Base-by-base conservation (phyloP, 768 basidiomycete species). In the Collybia mongolica region DNA sequence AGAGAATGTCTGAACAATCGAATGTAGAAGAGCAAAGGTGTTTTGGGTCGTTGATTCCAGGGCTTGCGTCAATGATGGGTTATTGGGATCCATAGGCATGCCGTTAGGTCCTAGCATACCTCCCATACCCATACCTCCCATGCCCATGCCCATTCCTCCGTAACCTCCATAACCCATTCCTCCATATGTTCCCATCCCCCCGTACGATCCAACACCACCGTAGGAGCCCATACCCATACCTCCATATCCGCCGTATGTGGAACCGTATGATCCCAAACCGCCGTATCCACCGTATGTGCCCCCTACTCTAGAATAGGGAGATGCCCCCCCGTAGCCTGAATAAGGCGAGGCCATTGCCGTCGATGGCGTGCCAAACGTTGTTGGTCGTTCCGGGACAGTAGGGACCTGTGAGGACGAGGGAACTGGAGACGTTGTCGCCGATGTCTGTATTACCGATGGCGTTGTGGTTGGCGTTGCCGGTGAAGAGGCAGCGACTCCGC, bases 1-100 rank as follows among this genome's bases (percentile, higher is more conserved):
- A 0, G 85, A 79, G 70, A 98, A 96, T 3, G 95, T 97, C 60
- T 93, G 90, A 39, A 99, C 96, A 64, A 99, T 88, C 9, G 90
- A 91, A 59, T 98, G 94, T 23, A 99, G 76, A 49, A 99, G 84
- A 23, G 88, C 79, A 62, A 99, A 99, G 2, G 96, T 98, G 49
- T 90, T 87, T 47, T 90, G 87, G 1, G 96, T 99, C 8, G 91
- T 89, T 5, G 83, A 66, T 71, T 97, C 93, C 53, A 98, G 86
- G 0, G 90, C 84, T 61, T 94, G 92, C 0, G 93, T 86, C 50
- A 98, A 83, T 5, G 84, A 82, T 0, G 84, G 80, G 49, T 75
- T 80, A 47, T 83, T 81, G 22, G 73, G 66, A 44, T 72, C 75
- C 42, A 77, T 61, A 15, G 69, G 71, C 60, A 74, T 72, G 4